phyloP scores from a whole-genome alignment of 2,329 filamentous ascomycete species.

The Paracoccidioides lutzii region DNA sequence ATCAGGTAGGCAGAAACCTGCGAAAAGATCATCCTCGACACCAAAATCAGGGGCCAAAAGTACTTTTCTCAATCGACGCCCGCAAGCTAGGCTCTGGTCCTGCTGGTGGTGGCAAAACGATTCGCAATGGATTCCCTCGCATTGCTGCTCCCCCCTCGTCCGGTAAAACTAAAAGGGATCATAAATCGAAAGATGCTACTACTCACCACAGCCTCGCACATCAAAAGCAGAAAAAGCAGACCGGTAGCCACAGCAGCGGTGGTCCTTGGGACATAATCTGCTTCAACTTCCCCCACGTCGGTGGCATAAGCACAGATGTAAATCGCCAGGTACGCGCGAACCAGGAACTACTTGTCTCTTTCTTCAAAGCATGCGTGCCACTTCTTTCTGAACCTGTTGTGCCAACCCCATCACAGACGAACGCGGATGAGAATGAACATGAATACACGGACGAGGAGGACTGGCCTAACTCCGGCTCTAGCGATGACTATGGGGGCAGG shows the following conservation, averaged over 20 bases:
- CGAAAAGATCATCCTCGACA: constrained; percentile 4
- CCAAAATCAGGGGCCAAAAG: constrained; percentile 13
- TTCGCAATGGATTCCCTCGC: constrained; percentile 29
- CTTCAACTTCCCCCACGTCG: constrained; percentile 97
- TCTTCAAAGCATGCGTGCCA: constrained; percentile 34
- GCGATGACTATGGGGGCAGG: constrained; percentile 8
- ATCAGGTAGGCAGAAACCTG: constrained; percentile 1
- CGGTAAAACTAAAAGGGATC: neutral
- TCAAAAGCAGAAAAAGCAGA: neutral
- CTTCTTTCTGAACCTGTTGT: constrained; percentile 23
- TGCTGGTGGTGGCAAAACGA: constrained; percentile 30
- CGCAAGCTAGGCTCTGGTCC: constrained; percentile 27
- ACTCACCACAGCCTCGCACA: neutral
- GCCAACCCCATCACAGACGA: constrained; percentile 6
- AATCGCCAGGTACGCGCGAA: constrained; percentile 91
- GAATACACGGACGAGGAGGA: constrained; percentile 10
- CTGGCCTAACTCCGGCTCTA: neutral
- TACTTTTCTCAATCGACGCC: constrained; percentile 33
- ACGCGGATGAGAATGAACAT: constrained; percentile 10
- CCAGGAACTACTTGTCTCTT: constrained; percentile 46
- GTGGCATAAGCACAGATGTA: constrained; percentile 81
- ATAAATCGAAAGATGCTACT: neutral
- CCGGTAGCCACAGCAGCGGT: constrained; percentile 8
- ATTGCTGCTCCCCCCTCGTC: neutral
- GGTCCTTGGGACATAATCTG: constrained; percentile 60